phyloP scores from a whole-genome alignment of 192 early-diverging fungal species.

The Rhizophlyctis rosea region DNA sequence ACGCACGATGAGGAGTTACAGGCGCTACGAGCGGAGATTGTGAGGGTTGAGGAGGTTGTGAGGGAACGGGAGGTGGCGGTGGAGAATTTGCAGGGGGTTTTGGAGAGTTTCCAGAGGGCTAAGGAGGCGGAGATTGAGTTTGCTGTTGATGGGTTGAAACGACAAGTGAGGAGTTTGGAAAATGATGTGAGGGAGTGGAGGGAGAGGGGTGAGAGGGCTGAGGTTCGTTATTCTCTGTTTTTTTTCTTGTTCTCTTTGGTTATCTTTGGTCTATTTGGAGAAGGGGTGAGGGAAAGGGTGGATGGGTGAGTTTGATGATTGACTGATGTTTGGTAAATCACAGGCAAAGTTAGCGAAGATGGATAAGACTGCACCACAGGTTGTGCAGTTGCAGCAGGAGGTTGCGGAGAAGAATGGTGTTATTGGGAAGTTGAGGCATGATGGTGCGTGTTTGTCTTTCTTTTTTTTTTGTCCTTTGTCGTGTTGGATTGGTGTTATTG shows the following conservation, averaged over 20 bases:
- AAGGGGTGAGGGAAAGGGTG: too few species aligned
- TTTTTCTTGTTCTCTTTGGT: too few species aligned
- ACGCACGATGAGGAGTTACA: conserved; percentile 46
- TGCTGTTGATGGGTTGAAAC: conserved; percentile 31
- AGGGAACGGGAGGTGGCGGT: conserved; percentile 61
- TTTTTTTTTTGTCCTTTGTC: too few species aligned
- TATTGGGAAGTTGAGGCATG: conserved; percentile 75
- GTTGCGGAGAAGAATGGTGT: conserved; percentile 68
- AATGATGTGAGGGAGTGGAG: conserved; percentile 47
- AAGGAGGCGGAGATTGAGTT: conserved; percentile 61
- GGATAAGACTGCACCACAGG: not conserved
- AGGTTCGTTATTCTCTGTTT: too few species aligned
- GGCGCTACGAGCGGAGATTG: conserved; percentile 39
- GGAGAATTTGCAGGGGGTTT: conserved; percentile 78
- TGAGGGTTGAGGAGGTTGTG: too few species aligned
- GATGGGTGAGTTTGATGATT: too few species aligned
- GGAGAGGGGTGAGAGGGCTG: conserved; percentile 51
- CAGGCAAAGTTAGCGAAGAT: not conserved
- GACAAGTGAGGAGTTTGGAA: not conserved
- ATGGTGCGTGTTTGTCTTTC: conserved; percentile 45
- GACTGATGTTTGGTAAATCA: conserved; percentile 1
- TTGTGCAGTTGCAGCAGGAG: conserved; percentile 46
- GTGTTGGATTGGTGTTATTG: too few species aligned
- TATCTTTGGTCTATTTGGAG: too few species aligned
- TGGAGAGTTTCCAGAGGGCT: conserved; percentile 81